A percentile compares a stretch with the other conserved stretches of the same genome.
phyloP scores from a whole-genome alignment of 1,139 yeast genomes.

The Candida freyschussii region DNA sequence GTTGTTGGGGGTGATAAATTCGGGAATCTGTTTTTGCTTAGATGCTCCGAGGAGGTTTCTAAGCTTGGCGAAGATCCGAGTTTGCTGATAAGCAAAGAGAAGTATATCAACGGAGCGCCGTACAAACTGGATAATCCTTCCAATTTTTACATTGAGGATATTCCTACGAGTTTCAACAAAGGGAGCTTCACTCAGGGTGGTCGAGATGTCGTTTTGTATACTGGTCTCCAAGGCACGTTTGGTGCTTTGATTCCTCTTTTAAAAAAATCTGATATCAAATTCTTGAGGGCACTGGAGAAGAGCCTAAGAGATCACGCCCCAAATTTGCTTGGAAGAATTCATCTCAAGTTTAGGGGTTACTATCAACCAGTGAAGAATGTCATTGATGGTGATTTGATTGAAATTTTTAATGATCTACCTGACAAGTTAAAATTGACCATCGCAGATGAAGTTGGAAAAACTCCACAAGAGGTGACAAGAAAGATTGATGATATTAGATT shows the following conservation, averaged over 20 bases:
- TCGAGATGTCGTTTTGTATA: constrained; percentile 59
- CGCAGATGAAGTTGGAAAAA: constrained; percentile 49
- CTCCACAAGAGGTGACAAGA: constrained; percentile 55
- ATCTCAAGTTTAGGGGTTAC: constrained; percentile 64
- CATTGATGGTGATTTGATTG: constrained; percentile 86
- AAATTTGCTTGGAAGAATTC: constrained; percentile 52
- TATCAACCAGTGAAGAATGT: constrained; percentile 73
- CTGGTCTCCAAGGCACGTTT: constrained; percentile 78
- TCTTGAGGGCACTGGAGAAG: constrained; percentile 52
- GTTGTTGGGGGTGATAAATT: constrained; percentile 85
- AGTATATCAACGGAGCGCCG: constrained; percentile 46
- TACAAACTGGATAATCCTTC: constrained; percentile 49
- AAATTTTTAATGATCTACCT: constrained; percentile 41
- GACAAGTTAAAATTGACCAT: constrained; percentile 40
- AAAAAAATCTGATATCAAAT: constrained; percentile 56
- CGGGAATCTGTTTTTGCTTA: constrained; percentile 69
- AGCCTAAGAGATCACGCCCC: constrained; percentile 37
- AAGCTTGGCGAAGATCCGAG: constrained; percentile 26
- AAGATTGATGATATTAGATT: constrained; percentile 57
- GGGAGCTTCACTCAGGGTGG: constrained; percentile 52
- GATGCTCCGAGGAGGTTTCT: constrained; percentile 44
- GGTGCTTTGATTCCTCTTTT: constrained; percentile 69
- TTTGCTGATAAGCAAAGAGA: constrained; percentile 31
- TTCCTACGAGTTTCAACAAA: constrained; percentile 55
- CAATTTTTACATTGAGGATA: constrained; percentile 68